Evolutionary conservation across 2,329 filamentous ascomycete species (phyloP).

Genomic region (Paraconiothyrium brasiliense): DNA sequence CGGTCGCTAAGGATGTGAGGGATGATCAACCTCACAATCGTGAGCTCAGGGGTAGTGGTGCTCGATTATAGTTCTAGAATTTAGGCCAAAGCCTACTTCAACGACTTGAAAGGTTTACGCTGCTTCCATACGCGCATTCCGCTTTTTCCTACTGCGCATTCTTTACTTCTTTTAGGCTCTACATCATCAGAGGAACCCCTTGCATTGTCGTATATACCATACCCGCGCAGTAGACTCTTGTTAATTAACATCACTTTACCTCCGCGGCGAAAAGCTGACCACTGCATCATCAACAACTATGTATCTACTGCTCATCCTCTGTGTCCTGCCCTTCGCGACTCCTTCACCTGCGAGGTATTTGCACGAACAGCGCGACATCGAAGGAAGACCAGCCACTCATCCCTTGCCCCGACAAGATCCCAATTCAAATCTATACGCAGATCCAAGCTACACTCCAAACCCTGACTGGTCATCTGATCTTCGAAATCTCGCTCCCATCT

Average conservation of each 20-base stretch:
- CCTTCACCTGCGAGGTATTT: not conserved
- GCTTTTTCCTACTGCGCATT: not conserved
- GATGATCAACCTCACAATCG: not conserved
- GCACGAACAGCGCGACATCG: not conserved
- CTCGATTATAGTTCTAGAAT: constrained; percentile 1
- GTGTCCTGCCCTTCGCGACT: not conserved
- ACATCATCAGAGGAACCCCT: not conserved
- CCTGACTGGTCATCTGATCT: constrained; percentile 20
- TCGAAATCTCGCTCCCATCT: constrained; percentile 20
- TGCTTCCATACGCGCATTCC: constrained; percentile 1
- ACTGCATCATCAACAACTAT: not conserved
- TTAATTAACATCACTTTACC: not conserved
- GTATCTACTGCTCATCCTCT: not conserved
- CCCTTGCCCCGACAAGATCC: constrained; percentile 12
- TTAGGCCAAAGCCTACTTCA: not conserved
- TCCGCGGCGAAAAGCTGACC: not conserved
- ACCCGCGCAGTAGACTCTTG: not conserved
- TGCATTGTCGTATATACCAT: not conserved
- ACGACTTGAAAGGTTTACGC: not conserved
- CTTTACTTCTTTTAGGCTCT: not conserved
- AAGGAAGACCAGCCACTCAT: not conserved
- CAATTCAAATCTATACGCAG: not conserved
- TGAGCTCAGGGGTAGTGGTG: not conserved
- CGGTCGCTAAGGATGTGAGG: constrained; percentile 2
- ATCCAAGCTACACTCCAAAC: constrained; percentile 17